A percentile compares a stretch with the other conserved stretches of the same genome.
Conservation (phyloP, 495 filamentous ascomycete genomes). For the Cenococcum geophilum region DNA sequence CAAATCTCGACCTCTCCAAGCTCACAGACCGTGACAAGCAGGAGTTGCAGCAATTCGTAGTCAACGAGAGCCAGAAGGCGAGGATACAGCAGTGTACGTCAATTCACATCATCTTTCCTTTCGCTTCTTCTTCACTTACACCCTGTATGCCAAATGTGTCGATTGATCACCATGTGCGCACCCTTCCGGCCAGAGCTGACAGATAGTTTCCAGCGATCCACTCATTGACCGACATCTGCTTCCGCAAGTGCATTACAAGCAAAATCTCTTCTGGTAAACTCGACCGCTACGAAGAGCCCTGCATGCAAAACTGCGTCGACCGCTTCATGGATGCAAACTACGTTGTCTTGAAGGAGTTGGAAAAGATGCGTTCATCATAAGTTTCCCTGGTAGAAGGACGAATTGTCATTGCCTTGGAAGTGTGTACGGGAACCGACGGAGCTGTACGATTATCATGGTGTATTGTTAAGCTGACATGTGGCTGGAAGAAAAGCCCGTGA, state of each 20-base stretch:
- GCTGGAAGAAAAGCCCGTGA: not conserved
- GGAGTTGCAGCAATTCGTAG: slow-evolving; percentile 76
- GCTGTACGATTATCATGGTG: too few species aligned
- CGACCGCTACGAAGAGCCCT: slow-evolving; percentile 68
- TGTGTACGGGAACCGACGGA: too few species aligned
- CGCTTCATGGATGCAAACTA: slow-evolving; percentile 86
- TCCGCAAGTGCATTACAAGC: slow-evolving; percentile 77
- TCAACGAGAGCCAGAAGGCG: slow-evolving; percentile 73
- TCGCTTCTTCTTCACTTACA: slow-evolving; percentile 7
- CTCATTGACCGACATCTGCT: slow-evolving; percentile 80
- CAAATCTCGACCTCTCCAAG: slow-evolving; percentile 53
- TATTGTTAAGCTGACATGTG: too few species aligned
- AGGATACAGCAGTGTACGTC: slow-evolving; percentile 70
- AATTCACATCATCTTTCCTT: slow-evolving; percentile 20
- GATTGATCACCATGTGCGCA: too few species aligned
- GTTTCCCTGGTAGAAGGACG: not conserved
- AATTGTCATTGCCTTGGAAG: too few species aligned
- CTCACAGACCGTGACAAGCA: slow-evolving; percentile 77
- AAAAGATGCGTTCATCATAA: slow-evolving; percentile 48
- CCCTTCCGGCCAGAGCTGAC: too few species aligned
- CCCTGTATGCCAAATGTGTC: not conserved
- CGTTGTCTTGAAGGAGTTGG: slow-evolving; percentile 71
- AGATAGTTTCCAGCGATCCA: slow-evolving; percentile 54
- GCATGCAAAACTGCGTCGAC: slow-evolving; percentile 86
- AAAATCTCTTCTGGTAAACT: slow-evolving; percentile 60